Evolutionary conservation across 345 rosid genomes (phyloP), one percentile per base, ranked within the genome.

Genomic region (Eucalyptus paniculata): DNA sequence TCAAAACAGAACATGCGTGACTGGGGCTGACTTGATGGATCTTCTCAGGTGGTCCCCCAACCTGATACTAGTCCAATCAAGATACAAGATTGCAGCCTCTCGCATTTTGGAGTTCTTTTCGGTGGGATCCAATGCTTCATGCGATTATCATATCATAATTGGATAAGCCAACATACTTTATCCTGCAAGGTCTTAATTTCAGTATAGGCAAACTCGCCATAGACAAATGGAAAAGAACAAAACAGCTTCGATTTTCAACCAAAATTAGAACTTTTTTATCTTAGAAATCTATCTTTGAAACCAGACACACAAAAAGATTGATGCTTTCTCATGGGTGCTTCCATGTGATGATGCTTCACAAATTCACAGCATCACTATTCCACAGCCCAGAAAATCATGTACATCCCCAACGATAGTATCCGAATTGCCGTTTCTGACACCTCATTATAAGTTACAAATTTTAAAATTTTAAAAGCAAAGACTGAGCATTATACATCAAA

Each of bases 71-170:
- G 96, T 96, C 98, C 98, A 94, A 69, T 94, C 96, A 94, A 95
- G 94, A 65, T 89, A 34, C 67, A 40, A 83, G 91, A 88, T 81
- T 37, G 89, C 92, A 95, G 95, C 97, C 99, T 95, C 97, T 90
- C 8, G 95, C 99, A 97, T 97, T 95, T 96, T 96, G 49, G 99
- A 97, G 98, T 96, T 97, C 98, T 91, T 92, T 58, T 58, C 90
- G 65, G 65, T 89, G 98, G 99, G 99, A 97, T 97, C 98, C 99
- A 97, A 97, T 97, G 99, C 97, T 94, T 96, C 98, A 97, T 97
- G 90, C 98, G 86, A 89, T 42, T 42, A 88, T 87, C 44, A 91
- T 58, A 49, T 49, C 50, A 88, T 49, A 47, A 58, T 45, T 13
- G 17, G 81, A 60, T 60, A 8, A 67, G 30, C 34, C 32, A 56